Evolutionary conservation across 192 early-diverging fungal genomes (phyloP).

Genomic region (Mortierella claussenii): DNA sequence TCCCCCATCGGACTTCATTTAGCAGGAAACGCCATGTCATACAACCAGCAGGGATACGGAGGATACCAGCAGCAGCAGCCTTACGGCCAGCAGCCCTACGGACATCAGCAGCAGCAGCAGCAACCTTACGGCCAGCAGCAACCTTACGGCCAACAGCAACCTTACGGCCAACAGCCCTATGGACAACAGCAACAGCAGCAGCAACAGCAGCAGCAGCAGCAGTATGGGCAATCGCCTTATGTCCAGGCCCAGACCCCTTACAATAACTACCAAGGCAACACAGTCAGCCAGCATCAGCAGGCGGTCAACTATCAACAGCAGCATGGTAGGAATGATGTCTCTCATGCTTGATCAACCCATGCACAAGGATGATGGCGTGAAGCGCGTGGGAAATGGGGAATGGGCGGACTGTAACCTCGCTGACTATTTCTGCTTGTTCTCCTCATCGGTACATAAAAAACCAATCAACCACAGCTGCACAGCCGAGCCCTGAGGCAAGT

Average conservation of each 20-base stretch:
- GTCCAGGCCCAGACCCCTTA: conserved; percentile 6
- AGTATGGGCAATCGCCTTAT: conserved; percentile 10
- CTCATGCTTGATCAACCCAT: too few relatives aligned
- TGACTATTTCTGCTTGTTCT: too few relatives aligned
- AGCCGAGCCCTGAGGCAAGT: conserved; percentile 17
- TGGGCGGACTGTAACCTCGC: too few relatives aligned
- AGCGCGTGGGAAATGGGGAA: neutral
- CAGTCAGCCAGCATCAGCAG: conserved; percentile 18
- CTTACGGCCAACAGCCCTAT: conserved; percentile 11
- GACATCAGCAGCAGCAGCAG: conserved; percentile 17
- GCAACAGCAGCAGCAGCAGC: conserved; percentile 14
- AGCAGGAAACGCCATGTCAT: conserved; percentile 18
- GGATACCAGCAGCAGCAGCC: conserved; percentile 27
- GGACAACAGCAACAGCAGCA: conserved; percentile 21
- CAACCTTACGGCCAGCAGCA: conserved; percentile 1
- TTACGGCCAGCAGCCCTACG: conserved; percentile 15
- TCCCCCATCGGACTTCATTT: too few relatives aligned
- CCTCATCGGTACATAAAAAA: neutral
- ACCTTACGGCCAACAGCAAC: conserved; percentile 24
- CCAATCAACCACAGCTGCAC: conserved; percentile 8
- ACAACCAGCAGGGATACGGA: conserved; percentile 42
- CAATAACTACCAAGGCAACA: conserved; percentile 15
- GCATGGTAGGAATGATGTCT: too few relatives aligned
- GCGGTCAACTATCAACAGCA: conserved; percentile 20
- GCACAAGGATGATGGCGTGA: too few relatives aligned